These are phyloP conservation scores for Hyaloscypha variabilis DNA, from an alignment of 495 filamentous ascomycete genomes.

Conservation along the genomic window DNA sequence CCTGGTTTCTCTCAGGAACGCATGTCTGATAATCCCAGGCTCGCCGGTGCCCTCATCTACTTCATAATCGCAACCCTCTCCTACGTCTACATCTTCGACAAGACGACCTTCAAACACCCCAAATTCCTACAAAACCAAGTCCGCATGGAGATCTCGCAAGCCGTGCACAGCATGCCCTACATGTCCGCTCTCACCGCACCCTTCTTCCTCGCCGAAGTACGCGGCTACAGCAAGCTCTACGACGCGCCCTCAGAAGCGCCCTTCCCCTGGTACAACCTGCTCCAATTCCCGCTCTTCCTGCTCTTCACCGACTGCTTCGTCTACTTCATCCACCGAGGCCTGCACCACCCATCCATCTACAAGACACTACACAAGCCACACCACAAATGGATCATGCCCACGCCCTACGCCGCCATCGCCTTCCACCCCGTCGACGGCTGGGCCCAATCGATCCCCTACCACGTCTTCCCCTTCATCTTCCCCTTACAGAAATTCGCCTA, in stretches of 20 bases:
- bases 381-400: conserved; percentile 99
- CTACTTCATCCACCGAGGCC: conserved; percentile 91
- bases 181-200: conserved; percentile 86
- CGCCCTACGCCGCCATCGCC: conserved; percentile 87
- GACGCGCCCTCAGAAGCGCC: conserved; percentile 72
- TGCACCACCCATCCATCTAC: conserved; percentile 85
- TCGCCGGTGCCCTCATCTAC: conserved; percentile 84
- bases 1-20: conserved; percentile 8
- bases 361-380: conserved; percentile 93
- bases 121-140: conserved; percentile 97
- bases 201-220: conserved; percentile 82
- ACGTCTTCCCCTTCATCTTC: conserved; percentile 91
- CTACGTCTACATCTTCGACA: conserved; percentile 93
- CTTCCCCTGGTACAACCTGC: conserved; percentile 72
- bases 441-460: conserved; percentile 90
- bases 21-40: conserved; percentile 49
- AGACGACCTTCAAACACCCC: conserved; percentile 84
- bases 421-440: conserved; percentile 96
- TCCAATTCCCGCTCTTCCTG: conserved; percentile 93
- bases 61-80: conserved; percentile 82
- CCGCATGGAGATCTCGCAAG: conserved; percentile 79
- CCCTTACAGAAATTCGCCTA: conserved; percentile 91
- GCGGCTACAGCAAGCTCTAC: conserved; percentile 88
- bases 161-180: conserved; percentile 70
- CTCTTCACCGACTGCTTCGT: conserved; percentile 91